Base-by-base conservation (phyloP, 441 rosid genomes). In the Euphorbia schlechtendalii region DNA sequence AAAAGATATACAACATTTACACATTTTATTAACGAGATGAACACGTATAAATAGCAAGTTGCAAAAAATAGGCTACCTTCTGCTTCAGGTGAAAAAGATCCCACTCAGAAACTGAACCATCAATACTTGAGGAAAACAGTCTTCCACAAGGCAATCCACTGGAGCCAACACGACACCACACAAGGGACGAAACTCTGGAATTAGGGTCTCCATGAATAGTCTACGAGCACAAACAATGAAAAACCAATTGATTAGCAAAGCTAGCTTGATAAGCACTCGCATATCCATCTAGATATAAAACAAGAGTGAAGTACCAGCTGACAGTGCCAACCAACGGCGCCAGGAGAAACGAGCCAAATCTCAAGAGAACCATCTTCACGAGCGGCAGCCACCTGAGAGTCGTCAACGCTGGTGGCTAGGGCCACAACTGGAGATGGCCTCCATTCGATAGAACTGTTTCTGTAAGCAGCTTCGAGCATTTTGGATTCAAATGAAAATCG, bases 361-460 rank as follows among this genome's bases (percentile, higher is more conserved):
- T 90, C 99, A 5, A 93, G 85, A n/a, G 99, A 82, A 66, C 92
- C 89, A 62, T 90, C 97, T 38, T 91, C 93, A 21, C 98, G 92
- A 56, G 95, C 94, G 8, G 97, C 92, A 5, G 96, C 92, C 53
- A 89, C 87, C 71, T 82, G 93, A 14, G 86, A 84, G 57, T 78
- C 83, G 62, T 90, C 94, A 36, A 77, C 74, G 77, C 92, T 86
- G 51, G 92, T 82, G 61, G 97, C 85, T 63, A 92, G 86, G 64
- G 97, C 90, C 25, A 92, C 83, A 22, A 92, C 86, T 14, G 97
- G 90, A 48, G 96, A 85, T 17, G 98, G 98, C 73, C 79, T 88
- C 98, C 97, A 92, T 71, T 86, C 89, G 73, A 86, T 69, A 61
- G 94, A 85, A 74, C 92, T 86, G 67, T 83, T 86, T 54, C 81